Base-by-base conservation (phyloP, 257 asterid species). In the Rauvolfia tetraphylla region DNA sequence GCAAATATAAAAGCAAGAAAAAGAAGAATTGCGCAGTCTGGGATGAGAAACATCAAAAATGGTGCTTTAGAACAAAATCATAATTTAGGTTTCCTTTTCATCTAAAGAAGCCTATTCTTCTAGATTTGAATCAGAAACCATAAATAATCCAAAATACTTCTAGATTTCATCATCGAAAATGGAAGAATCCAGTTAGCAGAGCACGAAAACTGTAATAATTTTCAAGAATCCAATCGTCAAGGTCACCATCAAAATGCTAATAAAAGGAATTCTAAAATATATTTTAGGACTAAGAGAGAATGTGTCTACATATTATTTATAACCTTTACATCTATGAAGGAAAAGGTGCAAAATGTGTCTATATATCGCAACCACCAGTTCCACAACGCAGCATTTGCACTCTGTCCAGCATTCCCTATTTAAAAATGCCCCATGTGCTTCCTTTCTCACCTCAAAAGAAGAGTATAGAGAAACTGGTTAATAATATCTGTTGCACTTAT, bases 331-430 rank as follows among this genome's bases (percentile, higher is more conserved):
- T 17, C 56, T 49, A 49, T 13, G 12, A 58, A 27, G 36, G 17
- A 12, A 58, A 23, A 3, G 62, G 62, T 22, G 9, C 1, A 13
- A 49, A 56, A 56, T 23, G 62, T 56, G 29, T 56, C 13, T 4
- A 56, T 23, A 56, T 2, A 23, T 5, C 5, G 63, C n/a, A 57
- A 57, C 31, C 36, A 58, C 36, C 66, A 58, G 11, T 29, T 25
- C 36, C 66, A 27, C 3, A 58, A 1, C 0, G 34, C 2, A 25
- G 10, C 31, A 57, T 57, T 25, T 58, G 66, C 17, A 58, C 25
- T 6, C 66, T 58, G 66, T 58, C 65, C 34, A n/a, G 62, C 65
- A 58, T 25, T 58, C 65, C 65, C 34, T 25, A 58, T 58, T 56
- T 25, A 58, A 8, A 3, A 23, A 56, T 23, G 29, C 65, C 2